phyloP scores from a whole-genome alignment of 148 eudicot species.

The Diospyros kaki region DNA sequence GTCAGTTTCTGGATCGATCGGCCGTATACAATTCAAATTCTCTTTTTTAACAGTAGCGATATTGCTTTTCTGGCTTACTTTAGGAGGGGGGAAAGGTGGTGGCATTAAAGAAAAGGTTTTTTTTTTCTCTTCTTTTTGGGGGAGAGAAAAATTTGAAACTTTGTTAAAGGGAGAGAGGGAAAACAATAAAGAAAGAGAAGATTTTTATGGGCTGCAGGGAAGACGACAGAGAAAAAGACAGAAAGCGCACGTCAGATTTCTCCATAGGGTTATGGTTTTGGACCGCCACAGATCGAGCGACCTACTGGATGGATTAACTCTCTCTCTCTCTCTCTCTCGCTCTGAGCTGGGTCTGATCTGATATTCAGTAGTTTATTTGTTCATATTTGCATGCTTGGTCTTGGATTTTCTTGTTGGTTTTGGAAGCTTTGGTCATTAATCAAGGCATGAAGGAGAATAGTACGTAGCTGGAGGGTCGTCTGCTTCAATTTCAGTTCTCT shows the following conservation, averaged over 20 bases:
- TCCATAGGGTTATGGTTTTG: constrained; percentile 28
- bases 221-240: constrained; percentile 40
- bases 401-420: constrained; percentile 42
- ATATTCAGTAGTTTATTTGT: constrained; percentile 14
- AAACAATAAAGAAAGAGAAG: constrained; percentile 17
- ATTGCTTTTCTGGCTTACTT: constrained; percentile 31
- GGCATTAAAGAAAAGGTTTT: constrained; percentile 21
- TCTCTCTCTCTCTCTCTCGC: constrained; percentile 30
- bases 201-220: constrained; percentile 20
- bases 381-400: constrained; percentile 25
- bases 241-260: constrained; percentile 43
- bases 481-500: constrained; percentile 23
- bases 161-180: constrained; percentile 13
- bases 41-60: constrained; percentile 32
- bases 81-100: constrained; percentile 32
- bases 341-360: neutral
- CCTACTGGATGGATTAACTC: constrained; percentile 3
- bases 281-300: neutral
- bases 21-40: constrained; percentile 32
- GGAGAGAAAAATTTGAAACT: constrained; percentile 2
- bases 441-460: constrained; percentile 27
- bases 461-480: constrained; percentile 23
- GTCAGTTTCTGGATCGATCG: neutral
- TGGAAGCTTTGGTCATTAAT: constrained; percentile 11
- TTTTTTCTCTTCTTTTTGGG: neutral